Percentiles rank a stretch among this genome's conserved stretches.
These are phyloP conservation scores for Euptelea pleiosperma DNA, from an alignment of 164 flowering plant species.

Conservation along the genomic window DNA sequence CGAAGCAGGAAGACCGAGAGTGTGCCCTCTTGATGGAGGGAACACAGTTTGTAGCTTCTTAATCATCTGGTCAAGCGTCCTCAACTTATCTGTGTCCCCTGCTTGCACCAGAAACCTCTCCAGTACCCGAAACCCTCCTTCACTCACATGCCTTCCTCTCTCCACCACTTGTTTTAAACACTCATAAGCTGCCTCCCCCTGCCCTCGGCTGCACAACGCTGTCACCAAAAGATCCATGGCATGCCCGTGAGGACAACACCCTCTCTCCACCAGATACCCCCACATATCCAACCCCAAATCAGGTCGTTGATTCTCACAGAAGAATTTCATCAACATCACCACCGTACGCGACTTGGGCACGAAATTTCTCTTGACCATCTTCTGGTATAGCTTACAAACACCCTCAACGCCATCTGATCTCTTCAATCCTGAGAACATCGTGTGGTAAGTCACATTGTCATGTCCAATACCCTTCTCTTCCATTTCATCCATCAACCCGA, in stretches of 20 bases:
- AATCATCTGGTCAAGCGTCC: constrained; percentile 37
- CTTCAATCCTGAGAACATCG: constrained; percentile 55
- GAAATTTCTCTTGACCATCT: constrained; percentile 46
- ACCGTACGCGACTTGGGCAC: constrained; percentile 72
- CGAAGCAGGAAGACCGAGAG: constrained; percentile 14
- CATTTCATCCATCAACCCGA: constrained; percentile 66
- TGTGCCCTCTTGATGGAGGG: constrained; percentile 38
- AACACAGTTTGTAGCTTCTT: constrained; percentile 36
- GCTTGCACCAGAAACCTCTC: constrained; percentile 35
- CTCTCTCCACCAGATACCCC: constrained; percentile 58
- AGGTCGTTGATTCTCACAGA: constrained; percentile 43
- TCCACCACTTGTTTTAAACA: constrained; percentile 58
- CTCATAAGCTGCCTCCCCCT: constrained; percentile 49
- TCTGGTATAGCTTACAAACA: constrained; percentile 42
- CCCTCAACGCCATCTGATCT: constrained; percentile 38
- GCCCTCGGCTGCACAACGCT: constrained; percentile 55
- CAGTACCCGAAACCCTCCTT: constrained; percentile 39
- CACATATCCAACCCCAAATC: constrained; percentile 67
- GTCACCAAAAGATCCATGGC: constrained; percentile 65
- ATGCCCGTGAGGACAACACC: constrained; percentile 77
- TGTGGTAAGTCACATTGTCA: constrained; percentile 67
- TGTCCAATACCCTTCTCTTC: constrained; percentile 45
- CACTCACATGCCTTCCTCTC: constrained; percentile 59
- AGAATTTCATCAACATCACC: constrained; percentile 74
- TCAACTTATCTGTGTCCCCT: constrained; percentile 38